Evolutionary conservation across 768 basidiomycete genomes (phyloP).

Genomic region (Macrocybe gigantea): DNA sequence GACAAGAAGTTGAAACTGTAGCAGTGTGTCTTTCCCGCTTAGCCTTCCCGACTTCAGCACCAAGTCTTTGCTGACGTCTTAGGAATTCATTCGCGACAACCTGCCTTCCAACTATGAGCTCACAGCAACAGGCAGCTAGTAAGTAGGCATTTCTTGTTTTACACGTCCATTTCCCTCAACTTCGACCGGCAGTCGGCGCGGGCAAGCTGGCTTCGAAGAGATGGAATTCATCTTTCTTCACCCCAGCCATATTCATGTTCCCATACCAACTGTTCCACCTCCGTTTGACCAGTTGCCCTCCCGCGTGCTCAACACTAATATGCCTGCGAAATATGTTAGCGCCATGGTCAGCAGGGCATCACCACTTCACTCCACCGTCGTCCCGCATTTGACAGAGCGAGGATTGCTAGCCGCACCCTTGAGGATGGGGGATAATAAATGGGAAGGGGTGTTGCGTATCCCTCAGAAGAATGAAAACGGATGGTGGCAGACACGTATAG

Average conservation of each 20-base stretch:
- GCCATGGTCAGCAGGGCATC: neutral
- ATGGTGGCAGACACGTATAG: constrained; percentile 13
- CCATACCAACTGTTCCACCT: constrained; percentile 24
- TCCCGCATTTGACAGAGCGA: constrained; percentile 34
- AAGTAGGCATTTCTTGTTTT: constrained; percentile 16
- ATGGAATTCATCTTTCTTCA: constrained; percentile 41
- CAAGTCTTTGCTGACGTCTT: neutral
- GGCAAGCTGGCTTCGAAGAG: constrained; percentile 20
- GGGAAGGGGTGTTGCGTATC: constrained; percentile 48
- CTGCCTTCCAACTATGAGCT: constrained; percentile 44
- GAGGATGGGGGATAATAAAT: constrained; percentile 25
- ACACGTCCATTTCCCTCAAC: neutral
- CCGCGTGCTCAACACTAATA: neutral
- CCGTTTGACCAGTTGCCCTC: constrained; percentile 4
- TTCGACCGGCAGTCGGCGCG: constrained; percentile 43
- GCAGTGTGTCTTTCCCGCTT: constrained; percentile 27
- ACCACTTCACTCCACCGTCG: constrained; percentile 26
- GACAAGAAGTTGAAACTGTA: constrained; percentile 37
- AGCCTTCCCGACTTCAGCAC: neutral
- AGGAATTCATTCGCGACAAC: constrained; percentile 46
- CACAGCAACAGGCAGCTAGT: constrained; percentile 53
- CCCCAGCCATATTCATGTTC: constrained; percentile 37
- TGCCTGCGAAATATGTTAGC: neutral
- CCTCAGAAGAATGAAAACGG: constrained; percentile 25
- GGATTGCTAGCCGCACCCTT: constrained; percentile 40